Evolutionary conservation across 495 filamentous ascomycete species (phyloP).

Genomic region (Aspergillus cristatus): DNA sequence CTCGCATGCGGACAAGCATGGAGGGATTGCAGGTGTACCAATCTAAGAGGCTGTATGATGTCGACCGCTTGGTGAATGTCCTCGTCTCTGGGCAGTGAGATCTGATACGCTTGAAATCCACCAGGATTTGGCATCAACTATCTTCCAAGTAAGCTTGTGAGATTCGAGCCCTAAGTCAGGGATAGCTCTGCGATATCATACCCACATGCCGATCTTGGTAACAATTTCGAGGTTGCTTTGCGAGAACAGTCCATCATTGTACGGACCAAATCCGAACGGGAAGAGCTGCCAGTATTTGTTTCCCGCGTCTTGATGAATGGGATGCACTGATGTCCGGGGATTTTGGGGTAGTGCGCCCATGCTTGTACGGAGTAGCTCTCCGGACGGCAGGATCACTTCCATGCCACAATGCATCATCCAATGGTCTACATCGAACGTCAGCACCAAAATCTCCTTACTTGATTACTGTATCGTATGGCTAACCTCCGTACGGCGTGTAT

Average conservation of each 20-base stretch:
- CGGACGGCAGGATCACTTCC: conserved; percentile 48
- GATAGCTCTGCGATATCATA: no score
- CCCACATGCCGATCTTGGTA: conserved; percentile 46
- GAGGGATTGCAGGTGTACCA: conserved; percentile 18
- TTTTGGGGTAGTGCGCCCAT: neutral
- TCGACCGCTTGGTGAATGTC: conserved; percentile 43
- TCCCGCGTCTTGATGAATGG: neutral
- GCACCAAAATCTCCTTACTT: no score
- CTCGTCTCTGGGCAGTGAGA: conserved; percentile 42
- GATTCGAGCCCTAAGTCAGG: no score
- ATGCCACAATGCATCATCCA: conserved; percentile 46
- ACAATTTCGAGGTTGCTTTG: conserved; percentile 52
- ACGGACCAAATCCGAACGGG: conserved; percentile 35
- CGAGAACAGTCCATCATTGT: conserved; percentile 47
- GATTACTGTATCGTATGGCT: conserved; percentile 14
- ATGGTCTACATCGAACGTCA: conserved; percentile 41
- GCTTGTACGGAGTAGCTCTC: conserved; percentile 41
- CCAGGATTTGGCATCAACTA: conserved; percentile 44
- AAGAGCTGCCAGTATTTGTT: conserved; percentile 9
- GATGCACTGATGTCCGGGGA: neutral
- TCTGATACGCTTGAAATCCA: conserved; percentile 25
- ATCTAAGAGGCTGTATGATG: conserved; percentile 43
- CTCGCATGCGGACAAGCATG: no score
- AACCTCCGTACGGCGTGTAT: conserved; percentile 40
- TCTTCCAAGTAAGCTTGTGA: no score